phyloP scores from a whole-genome alignment of 2,329 filamentous ascomycete species.

The Cryphonectria naterciae region DNA sequence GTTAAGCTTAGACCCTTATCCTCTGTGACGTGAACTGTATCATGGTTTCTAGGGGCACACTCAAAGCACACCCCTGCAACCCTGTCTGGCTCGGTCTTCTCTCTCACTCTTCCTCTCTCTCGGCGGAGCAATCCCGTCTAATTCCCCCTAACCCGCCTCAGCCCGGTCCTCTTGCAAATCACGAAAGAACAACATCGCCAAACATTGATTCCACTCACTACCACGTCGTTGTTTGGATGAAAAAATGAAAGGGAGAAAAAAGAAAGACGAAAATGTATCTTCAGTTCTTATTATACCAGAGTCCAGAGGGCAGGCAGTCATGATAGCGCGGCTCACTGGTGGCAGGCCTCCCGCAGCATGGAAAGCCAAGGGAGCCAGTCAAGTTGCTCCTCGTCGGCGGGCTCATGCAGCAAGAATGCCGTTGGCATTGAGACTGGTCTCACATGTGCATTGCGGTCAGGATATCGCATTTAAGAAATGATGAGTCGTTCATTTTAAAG shows the following conservation, averaged over 20 bases:
- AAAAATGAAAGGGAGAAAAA: neutral
- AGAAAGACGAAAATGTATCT: neutral
- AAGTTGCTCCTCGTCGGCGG: neutral
- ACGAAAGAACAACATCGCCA: neutral
- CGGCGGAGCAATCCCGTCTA: neutral
- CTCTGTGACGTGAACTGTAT: constrained; percentile 16
- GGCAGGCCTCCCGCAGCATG: constrained; percentile 22
- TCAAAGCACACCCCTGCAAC: neutral
- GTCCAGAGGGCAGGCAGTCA: neutral
- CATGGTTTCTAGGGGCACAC: constrained; percentile 1
- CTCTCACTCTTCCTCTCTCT: neutral
- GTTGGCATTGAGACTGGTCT: neutral
- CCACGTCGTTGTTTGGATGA: neutral
- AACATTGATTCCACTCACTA: neutral
- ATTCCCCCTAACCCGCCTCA: neutral
- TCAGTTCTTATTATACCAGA: neutral
- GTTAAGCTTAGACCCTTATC: neutral
- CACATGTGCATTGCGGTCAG: neutral
- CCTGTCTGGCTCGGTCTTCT: no score
- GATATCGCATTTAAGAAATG: no score
- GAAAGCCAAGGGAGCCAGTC: neutral
- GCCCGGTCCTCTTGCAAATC: neutral
- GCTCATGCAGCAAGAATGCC: neutral
- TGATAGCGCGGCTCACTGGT: neutral
- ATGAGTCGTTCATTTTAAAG: neutral